phyloP scores from a whole-genome alignment of 2,329 filamentous ascomycete genomes.

The Fusarium sterilihyphosum region DNA sequence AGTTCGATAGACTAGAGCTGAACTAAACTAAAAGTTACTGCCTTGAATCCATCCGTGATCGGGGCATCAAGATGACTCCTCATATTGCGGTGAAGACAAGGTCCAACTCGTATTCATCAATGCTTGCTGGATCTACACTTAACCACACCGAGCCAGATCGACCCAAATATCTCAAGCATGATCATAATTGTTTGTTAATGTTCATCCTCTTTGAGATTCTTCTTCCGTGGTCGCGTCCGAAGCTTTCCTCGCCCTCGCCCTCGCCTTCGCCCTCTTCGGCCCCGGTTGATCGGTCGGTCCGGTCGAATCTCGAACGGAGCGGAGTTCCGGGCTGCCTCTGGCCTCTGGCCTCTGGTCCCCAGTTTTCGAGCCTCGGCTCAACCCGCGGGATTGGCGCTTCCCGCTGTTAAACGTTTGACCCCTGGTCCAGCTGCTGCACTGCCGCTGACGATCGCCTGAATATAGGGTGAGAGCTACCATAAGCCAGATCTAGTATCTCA shows the following conservation, averaged over 20 bases:
- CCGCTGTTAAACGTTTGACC: constrained; percentile 6
- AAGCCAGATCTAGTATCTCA: constrained; percentile 21
- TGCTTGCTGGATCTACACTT: constrained; percentile 9
- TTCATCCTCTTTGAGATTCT: not conserved
- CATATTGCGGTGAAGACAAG: constrained; percentile 27
- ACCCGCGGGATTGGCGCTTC: constrained; percentile 28
- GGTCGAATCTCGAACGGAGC: constrained; percentile 7
- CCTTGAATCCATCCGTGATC: constrained; percentile 16
- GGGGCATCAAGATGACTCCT: constrained; percentile 22
- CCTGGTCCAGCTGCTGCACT: constrained; percentile 22
- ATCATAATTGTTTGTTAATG: not conserved
- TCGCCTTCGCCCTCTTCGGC: not conserved
- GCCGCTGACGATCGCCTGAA: constrained; percentile 32
- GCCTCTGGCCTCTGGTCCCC: constrained; percentile 27
- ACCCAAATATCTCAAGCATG: not conserved
- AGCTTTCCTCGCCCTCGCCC: not conserved
- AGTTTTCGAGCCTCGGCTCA: constrained; percentile 22
- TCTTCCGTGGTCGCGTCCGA: constrained; percentile 17
- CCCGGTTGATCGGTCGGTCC: constrained; percentile 28
- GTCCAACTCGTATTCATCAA: constrained; percentile 17
- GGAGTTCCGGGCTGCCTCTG: constrained; percentile 35
- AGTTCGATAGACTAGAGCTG: not conserved
- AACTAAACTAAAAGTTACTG: not conserved
- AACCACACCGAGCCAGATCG: not conserved
- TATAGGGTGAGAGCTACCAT: not conserved